Evolutionary conservation across 495 filamentous ascomycete species (phyloP), one percentile per base, ranked within the genome.

Genomic region (Neurospora pannonica): DNA sequence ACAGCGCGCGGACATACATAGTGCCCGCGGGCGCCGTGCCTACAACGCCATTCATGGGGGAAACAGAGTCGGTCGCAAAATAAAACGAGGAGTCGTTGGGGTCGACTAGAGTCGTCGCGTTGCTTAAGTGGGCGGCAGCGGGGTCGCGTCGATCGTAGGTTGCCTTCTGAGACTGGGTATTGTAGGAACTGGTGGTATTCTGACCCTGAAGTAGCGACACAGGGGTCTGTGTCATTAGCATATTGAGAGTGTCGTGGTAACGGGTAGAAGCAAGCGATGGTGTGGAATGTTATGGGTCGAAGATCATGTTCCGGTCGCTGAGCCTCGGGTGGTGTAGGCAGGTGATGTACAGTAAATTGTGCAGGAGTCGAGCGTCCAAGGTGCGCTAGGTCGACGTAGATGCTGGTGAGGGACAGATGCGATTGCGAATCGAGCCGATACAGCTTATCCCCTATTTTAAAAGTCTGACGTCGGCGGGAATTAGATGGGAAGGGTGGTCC

Each of bases 1-100:
- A 99, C 74, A 98, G 89, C 21, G 96, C 96, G 76, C 95, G 93
- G 79, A 99, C 97, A 80, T 94, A 98, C 84, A 97, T 90, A 76
- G 91, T 90, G 76, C 94, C 89, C 28, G 90, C 88, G 43, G 92
- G 91, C 76, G 92, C 88, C 78, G 88, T 89, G 74, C 90, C 90
- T 74, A 89, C 86, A 78, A 92, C 89, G 74, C 91, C 90, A 81
- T 92, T 92, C 90, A 93, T 93, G 74, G 80, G 84, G 80, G 79
- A 78, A 48, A 77, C 76, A 15, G 80, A 76, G 15, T 75, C 67
- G 70, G 73, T 43, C 17, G 76, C n/a, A 42, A 70, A 46, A 31
- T 40, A 46, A 46, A 39, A 43, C 21, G 67, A 46, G 40, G 71
- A 67, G 24, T 73, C 70, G 80, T 77, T 80, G 79, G 80, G 77